phyloP scores from a whole-genome alignment of 2,329 filamentous ascomycete genomes.

The Hawksworthiomyces lignivorus region DNA sequence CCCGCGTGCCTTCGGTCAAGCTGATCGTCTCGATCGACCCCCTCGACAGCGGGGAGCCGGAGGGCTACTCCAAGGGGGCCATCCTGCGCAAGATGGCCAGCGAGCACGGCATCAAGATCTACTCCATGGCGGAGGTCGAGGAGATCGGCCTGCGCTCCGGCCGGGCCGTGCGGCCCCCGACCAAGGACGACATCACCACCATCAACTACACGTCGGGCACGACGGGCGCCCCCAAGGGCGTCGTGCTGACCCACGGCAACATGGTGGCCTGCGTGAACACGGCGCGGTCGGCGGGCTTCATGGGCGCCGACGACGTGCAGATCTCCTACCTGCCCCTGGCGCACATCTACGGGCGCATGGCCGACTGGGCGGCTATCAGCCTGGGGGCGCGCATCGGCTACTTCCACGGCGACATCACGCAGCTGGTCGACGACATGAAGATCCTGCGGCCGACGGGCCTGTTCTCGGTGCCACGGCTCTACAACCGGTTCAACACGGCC shows the following conservation, averaged over 20 bases:
- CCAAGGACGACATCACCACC: slow-evolving; percentile 70
- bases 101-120: slow-evolving; percentile 68
- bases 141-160: slow-evolving; percentile 65
- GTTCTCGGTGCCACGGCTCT: slow-evolving; percentile 83
- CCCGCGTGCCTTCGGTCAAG: slow-evolving; percentile 74
- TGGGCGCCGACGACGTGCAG: slow-evolving; percentile 49
- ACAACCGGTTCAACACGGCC: slow-evolving; percentile 79
- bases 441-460: slow-evolving; percentile 74
- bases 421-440: slow-evolving; percentile 87
- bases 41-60: slow-evolving; percentile 68
- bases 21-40: slow-evolving; percentile 81
- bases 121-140: slow-evolving; percentile 75
- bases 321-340: slow-evolving; percentile 89
- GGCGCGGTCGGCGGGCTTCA: slow-evolving; percentile 47
- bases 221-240: slow-evolving; percentile 75
- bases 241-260: slow-evolving; percentile 73
- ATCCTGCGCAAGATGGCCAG: slow-evolving; percentile 69
- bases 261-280: slow-evolving; percentile 65
- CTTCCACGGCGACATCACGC: slow-evolving; percentile 85
- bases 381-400: slow-evolving; percentile 74
- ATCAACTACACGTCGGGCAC: slow-evolving; percentile 90
- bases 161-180: slow-evolving; percentile 62
- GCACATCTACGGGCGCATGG: slow-evolving; percentile 84
- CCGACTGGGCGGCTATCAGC: slow-evolving; percentile 68
- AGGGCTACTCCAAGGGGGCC: slow-evolving; percentile 69